Evolutionary conservation across 108 stramenopile genomes (phyloP).

Genomic region (Aurantiochytrium sp.): DNA sequence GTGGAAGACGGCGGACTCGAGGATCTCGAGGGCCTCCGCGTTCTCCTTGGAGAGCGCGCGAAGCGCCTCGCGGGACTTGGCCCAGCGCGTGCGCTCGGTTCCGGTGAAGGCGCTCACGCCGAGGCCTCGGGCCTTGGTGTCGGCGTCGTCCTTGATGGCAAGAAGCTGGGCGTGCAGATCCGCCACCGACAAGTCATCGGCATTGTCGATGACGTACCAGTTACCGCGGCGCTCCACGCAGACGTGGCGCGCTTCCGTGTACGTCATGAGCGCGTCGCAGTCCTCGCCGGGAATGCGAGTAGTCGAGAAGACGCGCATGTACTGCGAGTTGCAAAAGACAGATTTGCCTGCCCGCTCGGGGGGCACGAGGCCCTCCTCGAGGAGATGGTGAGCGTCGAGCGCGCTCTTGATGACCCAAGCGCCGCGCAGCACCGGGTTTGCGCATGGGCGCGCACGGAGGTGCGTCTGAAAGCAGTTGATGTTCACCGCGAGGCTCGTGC

Average conservation of each 20-base stretch:
- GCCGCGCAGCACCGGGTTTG: neutral
- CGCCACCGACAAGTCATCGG: neutral
- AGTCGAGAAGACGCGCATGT: neutral
- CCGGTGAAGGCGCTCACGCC: neutral
- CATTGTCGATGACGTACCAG: constrained; percentile 19
- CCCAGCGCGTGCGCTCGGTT: neutral
- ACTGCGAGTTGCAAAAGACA: constrained; percentile 4
- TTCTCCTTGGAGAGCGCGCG: neutral
- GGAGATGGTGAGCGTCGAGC: neutral
- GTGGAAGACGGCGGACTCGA: constrained; percentile 20
- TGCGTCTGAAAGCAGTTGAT: constrained; percentile 29
- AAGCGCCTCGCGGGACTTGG: neutral
- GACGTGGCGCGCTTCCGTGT: neutral
- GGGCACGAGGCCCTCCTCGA: neutral
- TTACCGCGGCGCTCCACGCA: constrained; percentile 16
- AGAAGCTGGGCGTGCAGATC: neutral
- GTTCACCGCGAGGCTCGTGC: constrained; percentile 14
- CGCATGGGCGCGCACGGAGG: neutral
- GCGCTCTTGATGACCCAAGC: neutral
- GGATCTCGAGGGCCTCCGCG: neutral
- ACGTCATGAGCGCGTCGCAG: neutral
- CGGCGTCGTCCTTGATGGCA: neutral
- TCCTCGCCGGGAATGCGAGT: neutral
- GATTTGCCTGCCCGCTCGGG: constrained; percentile 4
- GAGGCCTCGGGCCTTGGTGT: neutral